Evolutionary conservation across 2,329 filamentous ascomycete species (phyloP), one percentile per base, ranked within the genome.

Genomic region (Aspergillus spinulosporus): DNA sequence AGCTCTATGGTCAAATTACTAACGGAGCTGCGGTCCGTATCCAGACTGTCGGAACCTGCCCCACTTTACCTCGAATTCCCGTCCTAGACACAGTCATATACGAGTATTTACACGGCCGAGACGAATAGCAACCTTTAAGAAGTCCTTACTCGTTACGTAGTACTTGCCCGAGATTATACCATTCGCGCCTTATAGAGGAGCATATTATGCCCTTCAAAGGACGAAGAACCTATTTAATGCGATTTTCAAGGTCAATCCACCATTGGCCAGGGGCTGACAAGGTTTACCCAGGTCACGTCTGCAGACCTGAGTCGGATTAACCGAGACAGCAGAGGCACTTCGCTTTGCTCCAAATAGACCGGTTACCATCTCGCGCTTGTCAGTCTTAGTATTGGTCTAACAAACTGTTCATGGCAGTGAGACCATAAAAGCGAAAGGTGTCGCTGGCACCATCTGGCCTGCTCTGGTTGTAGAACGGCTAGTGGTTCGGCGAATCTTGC

Each of bases 21-120:
- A 50, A 47, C 39, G 14, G 47, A 50, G 31, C 43, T 32, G 39
- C 57, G 51, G 52, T 57, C 50, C 49, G 44, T 39, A 53, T 57
- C 63, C 63, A 65, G 53, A 59, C 62, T 64, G 61, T 59, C 62
- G 63, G 63, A 61, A 60, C 54, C 42, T 36, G 61, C 53, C 62
- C 62, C 62, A 65, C 63, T 50, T 21, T 26, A 15, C 49, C 49
- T 56, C 52, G 57, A 55, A 61, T 58, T 59, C 51, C 53, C 48
- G 60, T 64, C 39, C 39, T 14, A 14, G 21, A 21, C 21, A 21
- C 21, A 21, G 21, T 37, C 6, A 12, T 37, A 37, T 37, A 37
- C 34, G 21, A 21, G 21, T 21, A 21, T 21, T 21, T 21, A 21
- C 21, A 21, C 21, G 21, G 21, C 21, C 21, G 21, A 21, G 21